These are phyloP conservation scores for Dianthus caryophyllus DNA, from an alignment of 148 eudicot species.

Conservation along the genomic window DNA sequence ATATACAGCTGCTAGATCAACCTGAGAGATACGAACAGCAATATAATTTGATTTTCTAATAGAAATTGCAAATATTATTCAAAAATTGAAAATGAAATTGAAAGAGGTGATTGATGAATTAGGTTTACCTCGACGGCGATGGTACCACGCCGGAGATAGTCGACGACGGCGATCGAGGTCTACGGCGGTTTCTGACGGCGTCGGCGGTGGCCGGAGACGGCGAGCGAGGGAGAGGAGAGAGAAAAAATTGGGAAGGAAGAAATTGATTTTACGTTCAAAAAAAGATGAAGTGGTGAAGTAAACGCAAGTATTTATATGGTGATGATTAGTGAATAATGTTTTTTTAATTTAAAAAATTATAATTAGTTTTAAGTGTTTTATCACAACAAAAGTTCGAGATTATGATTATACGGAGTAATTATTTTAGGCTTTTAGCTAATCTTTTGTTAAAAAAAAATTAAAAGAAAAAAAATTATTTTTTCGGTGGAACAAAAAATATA, in stretches of 20 bases:
- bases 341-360: too few species aligned
- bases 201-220: background rate
- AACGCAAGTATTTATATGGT: background rate
- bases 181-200: background rate
- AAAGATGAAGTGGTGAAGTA: background rate
- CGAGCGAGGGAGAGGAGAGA: background rate
- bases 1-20: background rate
- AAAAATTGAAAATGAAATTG: background rate
- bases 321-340: background rate
- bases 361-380: too few species aligned
- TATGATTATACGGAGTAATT: too few species aligned
- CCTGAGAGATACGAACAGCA: constrained; percentile 2
- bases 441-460: too few species aligned
- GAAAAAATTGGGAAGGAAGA: background rate
- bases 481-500: too few species aligned
- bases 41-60: background rate
- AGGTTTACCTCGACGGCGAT: constrained; percentile 3
- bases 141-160: background rate
- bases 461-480: too few species aligned
- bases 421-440: too few species aligned
- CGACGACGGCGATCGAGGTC: background rate
- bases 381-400: too few species aligned
- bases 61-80: too few species aligned
- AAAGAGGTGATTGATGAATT: background rate
- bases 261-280: background rate